phyloP scores from a whole-genome alignment of 2,329 filamentous ascomycete species.

The Tolypocladium amazonense region DNA sequence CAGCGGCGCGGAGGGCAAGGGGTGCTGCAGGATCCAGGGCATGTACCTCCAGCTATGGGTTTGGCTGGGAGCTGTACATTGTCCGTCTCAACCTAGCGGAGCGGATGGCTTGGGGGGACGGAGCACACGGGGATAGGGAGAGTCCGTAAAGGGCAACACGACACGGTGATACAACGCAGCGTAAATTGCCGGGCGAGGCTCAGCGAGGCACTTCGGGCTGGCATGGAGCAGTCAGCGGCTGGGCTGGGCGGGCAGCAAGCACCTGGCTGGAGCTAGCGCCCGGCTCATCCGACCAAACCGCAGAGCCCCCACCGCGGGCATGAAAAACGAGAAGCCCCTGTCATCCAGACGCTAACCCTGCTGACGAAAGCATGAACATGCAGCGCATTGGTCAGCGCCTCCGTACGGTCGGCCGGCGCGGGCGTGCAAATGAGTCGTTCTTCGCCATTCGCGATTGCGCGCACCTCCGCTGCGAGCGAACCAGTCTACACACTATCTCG shows the following conservation, averaged over 20 bases:
- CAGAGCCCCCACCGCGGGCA: not conserved
- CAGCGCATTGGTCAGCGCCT: not conserved
- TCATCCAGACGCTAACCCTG: not conserved
- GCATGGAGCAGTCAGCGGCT: not conserved
- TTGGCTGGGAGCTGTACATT: not conserved
- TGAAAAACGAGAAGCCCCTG: not conserved
- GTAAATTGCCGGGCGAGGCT: too few species aligned
- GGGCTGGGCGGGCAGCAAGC: not conserved
- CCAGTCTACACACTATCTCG: not conserved
- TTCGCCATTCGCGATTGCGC: not conserved
- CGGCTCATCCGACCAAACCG: constrained; percentile 8
- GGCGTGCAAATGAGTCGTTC: not conserved
- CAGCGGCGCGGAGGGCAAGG: not conserved
- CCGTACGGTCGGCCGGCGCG: not conserved
- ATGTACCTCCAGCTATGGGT: not conserved
- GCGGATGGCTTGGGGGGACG: not conserved
- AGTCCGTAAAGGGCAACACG: not conserved
- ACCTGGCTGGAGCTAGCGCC: constrained; percentile 3
- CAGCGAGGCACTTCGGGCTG: not conserved
- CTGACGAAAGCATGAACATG: not conserved
- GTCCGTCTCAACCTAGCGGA: not conserved
- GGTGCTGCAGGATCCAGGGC: not conserved
- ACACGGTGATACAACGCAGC: not conserved
- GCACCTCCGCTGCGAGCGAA: not conserved
- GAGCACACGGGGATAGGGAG: not conserved